Evolutionary conservation across 176 grass and related monocot genomes (phyloP).

Genomic region (Miscanthus lutarioriparius): DNA sequence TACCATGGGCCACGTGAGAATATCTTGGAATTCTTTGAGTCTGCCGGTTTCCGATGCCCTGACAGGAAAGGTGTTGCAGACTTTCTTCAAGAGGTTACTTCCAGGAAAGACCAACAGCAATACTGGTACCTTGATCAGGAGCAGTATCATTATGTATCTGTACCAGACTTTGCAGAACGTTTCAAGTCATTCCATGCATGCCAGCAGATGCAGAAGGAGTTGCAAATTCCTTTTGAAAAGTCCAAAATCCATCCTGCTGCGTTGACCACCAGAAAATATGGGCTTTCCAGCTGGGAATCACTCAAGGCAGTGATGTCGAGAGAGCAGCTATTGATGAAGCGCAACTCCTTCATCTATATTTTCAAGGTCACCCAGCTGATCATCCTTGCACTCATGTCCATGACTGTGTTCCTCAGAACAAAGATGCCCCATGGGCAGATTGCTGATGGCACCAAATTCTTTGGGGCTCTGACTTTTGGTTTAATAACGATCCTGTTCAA

Average conservation of each 20-base stretch:
- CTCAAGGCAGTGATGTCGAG: slow-evolving; percentile 50
- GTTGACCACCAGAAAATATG: slow-evolving; percentile 44
- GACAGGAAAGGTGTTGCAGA: slow-evolving; percentile 66
- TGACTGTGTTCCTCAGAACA: slow-evolving; percentile 59
- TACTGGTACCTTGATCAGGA: slow-evolving; percentile 52
- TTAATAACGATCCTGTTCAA: slow-evolving; percentile 56
- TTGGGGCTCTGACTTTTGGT: slow-evolving; percentile 45
- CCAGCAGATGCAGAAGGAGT: slow-evolving; percentile 42
- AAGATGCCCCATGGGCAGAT: slow-evolving; percentile 45
- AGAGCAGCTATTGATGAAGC: slow-evolving; percentile 57
- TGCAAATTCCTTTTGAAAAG: slow-evolving; percentile 42
- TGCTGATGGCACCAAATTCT: slow-evolving; percentile 41
- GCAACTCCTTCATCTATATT: slow-evolving; percentile 66
- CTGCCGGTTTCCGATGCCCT: slow-evolving; percentile 57
- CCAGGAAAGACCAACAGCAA: slow-evolving; percentile 62
- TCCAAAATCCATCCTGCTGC: slow-evolving; percentile 45
- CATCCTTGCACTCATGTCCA: slow-evolving; percentile 48
- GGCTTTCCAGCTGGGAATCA: slow-evolving; percentile 45
- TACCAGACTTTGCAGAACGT: slow-evolving; percentile 41
- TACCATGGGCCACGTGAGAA: slow-evolving; percentile 67
- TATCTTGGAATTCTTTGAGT: slow-evolving; percentile 63
- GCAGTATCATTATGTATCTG: slow-evolving; percentile 44
- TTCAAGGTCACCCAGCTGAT: slow-evolving; percentile 50
- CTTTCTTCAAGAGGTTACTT: slow-evolving; percentile 75
- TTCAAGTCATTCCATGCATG: slow-evolving; percentile 53